Base-by-base conservation (phyloP, 805 yeast species). In the Komagataella pastoris region DNA sequence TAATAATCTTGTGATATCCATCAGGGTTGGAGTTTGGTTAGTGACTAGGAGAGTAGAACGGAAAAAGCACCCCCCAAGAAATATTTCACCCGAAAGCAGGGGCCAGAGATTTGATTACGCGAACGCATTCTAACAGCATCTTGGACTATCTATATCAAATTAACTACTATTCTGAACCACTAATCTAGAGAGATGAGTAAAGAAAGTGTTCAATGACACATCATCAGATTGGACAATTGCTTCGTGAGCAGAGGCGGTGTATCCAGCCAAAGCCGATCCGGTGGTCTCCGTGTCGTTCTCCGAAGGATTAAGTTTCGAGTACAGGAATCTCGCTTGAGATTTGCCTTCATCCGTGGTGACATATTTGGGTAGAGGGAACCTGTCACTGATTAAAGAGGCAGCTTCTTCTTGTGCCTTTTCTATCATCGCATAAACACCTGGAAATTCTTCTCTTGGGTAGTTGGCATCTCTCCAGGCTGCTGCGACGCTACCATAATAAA, bases 321-420 rank as follows among this genome's bases (percentile, higher is more conserved):
- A 81, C 68, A 93, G 76, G 76, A 93, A 93, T 70, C 99, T 83
- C 2, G 98, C 97, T 71, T 93, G 99, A 14, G 97, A 90, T 52
- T 97, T 97, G 61, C 99, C 98, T 60, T 91, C 97, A 65, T 91
- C 97, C 54, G 97, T 88, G 61, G 91, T 96, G 59, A 93, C 90
- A 64, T 91, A 93, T 69, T 99, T 80, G 49, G 99, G 99, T 63
- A 93, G 75, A 60, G 99, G 99, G 81, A 88, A 91, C 64, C 99
- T 79, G 64, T 93, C 98, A 44, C 85, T 80, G 61, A 93, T 79
- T 57, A 95, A 74, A 59, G 85, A 88, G 6, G 96, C 91, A 19
- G 98, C 98, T 68, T 93, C 99, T 51, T 77, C 76, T 62, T 88
- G 83, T 48, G 99, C 97, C 56, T 83, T 90, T 54, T 88, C 91